phyloP scores from a whole-genome alignment of 805 yeast species.

The Diddensiella santjacobensis region DNA sequence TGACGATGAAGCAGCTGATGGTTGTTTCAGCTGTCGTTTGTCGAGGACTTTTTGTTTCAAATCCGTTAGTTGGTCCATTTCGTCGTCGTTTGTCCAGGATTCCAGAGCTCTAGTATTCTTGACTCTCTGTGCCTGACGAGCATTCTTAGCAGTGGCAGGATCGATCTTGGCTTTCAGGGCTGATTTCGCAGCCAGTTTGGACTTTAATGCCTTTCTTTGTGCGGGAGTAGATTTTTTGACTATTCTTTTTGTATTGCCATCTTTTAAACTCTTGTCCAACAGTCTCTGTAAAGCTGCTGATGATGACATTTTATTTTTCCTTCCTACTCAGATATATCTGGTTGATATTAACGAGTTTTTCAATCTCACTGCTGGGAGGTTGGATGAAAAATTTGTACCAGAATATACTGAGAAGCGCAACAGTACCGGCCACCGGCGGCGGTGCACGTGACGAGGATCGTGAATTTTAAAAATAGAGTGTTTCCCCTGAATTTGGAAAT shows the following conservation, averaged over 20 bases:
- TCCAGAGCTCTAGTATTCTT: constrained; percentile 12
- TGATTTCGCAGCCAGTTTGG: constrained; percentile 20
- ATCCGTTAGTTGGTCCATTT: constrained; percentile 14
- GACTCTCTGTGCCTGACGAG: neutral
- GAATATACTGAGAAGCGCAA: too few relatives aligned
- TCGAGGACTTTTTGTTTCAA: constrained; percentile 12
- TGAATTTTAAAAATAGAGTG: too few relatives aligned
- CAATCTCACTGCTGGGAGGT: too few relatives aligned
- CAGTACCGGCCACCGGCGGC: too few relatives aligned
- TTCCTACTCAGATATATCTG: too few relatives aligned
- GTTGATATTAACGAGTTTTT: too few relatives aligned
- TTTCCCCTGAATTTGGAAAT: too few relatives aligned
- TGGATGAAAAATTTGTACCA: too few relatives aligned
- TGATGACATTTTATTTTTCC: too few relatives aligned
- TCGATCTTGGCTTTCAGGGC: constrained; percentile 12
- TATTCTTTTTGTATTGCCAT: neutral
- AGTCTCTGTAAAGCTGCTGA: neutral
- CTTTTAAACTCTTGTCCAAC: neutral
- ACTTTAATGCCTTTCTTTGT: constrained; percentile 15
- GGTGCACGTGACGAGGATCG: too few relatives aligned
- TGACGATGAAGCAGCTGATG: neutral
- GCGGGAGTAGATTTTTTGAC: constrained; percentile 5
- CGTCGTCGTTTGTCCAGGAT: constrained; percentile 8
- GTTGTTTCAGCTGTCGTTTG: constrained; percentile 5
- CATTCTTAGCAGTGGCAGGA: constrained; percentile 4